These are phyloP conservation scores for Lichtheimia hyalospora DNA, from an alignment of 371 early-diverging fungal genomes.

Conservation along the genomic window DNA sequence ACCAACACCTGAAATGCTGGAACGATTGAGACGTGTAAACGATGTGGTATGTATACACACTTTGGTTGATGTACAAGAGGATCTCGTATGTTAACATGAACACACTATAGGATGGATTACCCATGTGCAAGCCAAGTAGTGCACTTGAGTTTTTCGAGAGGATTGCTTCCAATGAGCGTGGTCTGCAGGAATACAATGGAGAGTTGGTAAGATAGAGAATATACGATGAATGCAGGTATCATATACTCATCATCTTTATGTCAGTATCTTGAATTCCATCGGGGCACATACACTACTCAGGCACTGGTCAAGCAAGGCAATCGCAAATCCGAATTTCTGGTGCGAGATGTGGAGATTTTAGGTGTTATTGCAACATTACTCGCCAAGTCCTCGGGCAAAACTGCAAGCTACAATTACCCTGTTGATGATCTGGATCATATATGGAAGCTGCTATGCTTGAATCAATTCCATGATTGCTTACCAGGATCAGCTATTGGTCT, in stretches of 20 bases:
- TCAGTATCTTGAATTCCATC: constrained; percentile 85
- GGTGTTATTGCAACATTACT: constrained; percentile 43
- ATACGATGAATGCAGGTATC: neutral
- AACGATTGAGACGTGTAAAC: constrained; percentile 75
- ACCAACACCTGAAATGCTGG: constrained; percentile 84
- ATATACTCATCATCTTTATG: neutral
- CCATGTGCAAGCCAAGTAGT: constrained; percentile 69
- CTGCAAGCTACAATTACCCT: constrained; percentile 60
- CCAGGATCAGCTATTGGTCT: constrained; percentile 92
- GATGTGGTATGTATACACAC: constrained; percentile 52
- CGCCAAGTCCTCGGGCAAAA: neutral
- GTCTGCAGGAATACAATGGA: constrained; percentile 87
- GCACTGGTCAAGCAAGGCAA: constrained; percentile 84
- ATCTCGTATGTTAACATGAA: neutral
- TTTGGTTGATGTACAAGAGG: neutral
- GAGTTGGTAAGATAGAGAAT: constrained; percentile 67
- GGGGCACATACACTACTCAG: constrained; percentile 97
- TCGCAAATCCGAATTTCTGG: constrained; percentile 79
- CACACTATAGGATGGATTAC: constrained; percentile 65
- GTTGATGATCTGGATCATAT: constrained; percentile 68
- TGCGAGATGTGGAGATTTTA: constrained; percentile 84
- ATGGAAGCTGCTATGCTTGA: constrained; percentile 93
- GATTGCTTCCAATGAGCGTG: constrained; percentile 64
- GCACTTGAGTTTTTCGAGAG: constrained; percentile 80
- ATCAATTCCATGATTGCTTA: constrained; percentile 96